phyloP scores from a whole-genome alignment of 75 land plant genomes.

The Picea glauca region DNA sequence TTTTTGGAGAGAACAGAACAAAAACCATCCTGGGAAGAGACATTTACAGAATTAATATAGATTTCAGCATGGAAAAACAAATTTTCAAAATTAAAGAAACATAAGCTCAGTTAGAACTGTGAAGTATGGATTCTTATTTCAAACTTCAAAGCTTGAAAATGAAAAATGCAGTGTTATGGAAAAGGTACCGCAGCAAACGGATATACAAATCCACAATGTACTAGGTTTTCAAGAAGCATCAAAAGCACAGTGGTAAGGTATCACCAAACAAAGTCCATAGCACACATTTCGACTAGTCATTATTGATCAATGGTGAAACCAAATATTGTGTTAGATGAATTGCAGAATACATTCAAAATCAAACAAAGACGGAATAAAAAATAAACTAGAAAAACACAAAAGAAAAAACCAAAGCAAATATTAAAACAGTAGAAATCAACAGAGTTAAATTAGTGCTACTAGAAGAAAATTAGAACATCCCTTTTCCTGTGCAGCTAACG shows the following conservation, averaged over 20 bases:
- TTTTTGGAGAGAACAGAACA: neutral
- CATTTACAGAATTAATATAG: neutral
- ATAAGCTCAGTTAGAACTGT: neutral
- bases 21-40: neutral
- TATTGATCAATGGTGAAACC: neutral
- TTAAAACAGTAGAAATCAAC: no score
- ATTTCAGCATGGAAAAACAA: neutral
- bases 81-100: neutral
- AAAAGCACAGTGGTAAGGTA: neutral
- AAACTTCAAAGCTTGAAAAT: neutral
- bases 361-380: neutral
- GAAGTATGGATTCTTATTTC: neutral
- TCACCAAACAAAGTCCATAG: neutral
- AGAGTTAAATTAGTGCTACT: no score
- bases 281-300: neutral
- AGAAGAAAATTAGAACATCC: no score
- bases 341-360: neutral
- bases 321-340: neutral
- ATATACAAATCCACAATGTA: neutral
- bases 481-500: no score
- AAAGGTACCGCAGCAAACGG: neutral
- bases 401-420: neutral
- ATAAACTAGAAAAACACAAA: neutral
- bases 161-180: neutral
- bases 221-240: neutral